phyloP scores from a whole-genome alignment of 345 rosid genomes.

The Physaria fendleri region DNA sequence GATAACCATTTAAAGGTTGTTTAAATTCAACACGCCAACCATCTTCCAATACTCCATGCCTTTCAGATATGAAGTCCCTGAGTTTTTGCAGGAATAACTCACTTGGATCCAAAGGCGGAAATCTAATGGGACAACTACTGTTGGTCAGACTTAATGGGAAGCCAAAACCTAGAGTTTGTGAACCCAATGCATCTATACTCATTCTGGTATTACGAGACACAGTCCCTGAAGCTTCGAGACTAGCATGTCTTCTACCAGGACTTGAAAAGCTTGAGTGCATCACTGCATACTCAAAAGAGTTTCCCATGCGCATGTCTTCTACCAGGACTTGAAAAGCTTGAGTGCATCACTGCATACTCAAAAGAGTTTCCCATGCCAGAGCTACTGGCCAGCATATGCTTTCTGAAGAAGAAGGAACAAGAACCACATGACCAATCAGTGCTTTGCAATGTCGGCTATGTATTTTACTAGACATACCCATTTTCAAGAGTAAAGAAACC shows the following conservation, averaged over 20 bases:
- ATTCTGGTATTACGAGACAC: slow-evolving; percentile 27
- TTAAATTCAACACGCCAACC: slow-evolving; percentile 81
- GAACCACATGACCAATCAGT: slow-evolving; percentile 29
- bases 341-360: slow-evolving; percentile 43
- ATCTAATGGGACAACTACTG: slow-evolving; percentile 40
- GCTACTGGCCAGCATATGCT: slow-evolving; percentile 43
- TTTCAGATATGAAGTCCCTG: slow-evolving; percentile 67
- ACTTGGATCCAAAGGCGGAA: slow-evolving; percentile 50
- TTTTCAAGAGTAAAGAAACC: slow-evolving; percentile 1
- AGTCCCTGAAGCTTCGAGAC: slow-evolving; percentile 41
- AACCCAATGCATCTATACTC: slow-evolving; percentile 45
- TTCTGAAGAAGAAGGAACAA: slow-evolving; percentile 51
- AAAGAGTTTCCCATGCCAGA: slow-evolving; percentile 49
- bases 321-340: slow-evolving; percentile 36
- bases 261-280: slow-evolving; percentile 38
- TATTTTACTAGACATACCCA: slow-evolving; percentile 5
- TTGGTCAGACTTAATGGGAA: slow-evolving; percentile 42
- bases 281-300: slow-evolving; percentile 45
- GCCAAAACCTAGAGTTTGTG: slow-evolving; percentile 39
- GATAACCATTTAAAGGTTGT: slow-evolving; percentile 44
- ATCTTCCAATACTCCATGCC: slow-evolving; percentile 74
- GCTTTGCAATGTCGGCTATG: slow-evolving; percentile 15
- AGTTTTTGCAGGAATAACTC: slow-evolving; percentile 72
- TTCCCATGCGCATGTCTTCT: slow-evolving; percentile 52
- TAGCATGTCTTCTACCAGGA: slow-evolving; percentile 43